A percentile compares a stretch with the other conserved stretches of the same genome.
Conservation (phyloP, 202 grass and related monocot species). For the Thinopyrum obtusiflorum region DNA sequence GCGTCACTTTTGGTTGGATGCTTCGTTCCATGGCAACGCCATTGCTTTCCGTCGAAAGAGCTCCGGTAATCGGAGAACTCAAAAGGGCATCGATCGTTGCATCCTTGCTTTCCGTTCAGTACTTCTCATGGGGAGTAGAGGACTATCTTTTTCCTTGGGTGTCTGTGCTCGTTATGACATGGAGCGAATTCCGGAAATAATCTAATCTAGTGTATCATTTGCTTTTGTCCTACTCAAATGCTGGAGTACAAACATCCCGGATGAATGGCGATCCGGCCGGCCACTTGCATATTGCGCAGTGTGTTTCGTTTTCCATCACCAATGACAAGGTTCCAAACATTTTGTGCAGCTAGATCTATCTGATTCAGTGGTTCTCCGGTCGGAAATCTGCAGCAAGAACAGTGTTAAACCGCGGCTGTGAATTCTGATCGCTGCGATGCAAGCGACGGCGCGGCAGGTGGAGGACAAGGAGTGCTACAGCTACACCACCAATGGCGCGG, state of each 20-base stretch:
- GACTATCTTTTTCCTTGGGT: not conserved
- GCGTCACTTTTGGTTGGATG: not conserved
- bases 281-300: not conserved
- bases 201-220: not conserved
- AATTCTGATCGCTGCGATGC: not conserved
- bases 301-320: not conserved
- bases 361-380: not conserved
- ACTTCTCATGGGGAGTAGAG: not conserved
- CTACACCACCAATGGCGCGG: slow-evolving; percentile 25
- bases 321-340: not conserved
- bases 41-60: not conserved
- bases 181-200: not conserved
- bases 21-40: not conserved
- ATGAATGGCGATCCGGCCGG: not conserved
- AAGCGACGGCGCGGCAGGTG: slow-evolving; percentile 42
- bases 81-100: not conserved
- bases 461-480: slow-evolving; percentile 73
- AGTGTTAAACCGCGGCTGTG: not conserved
- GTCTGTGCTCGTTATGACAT: not conserved
- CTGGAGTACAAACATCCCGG: not conserved
- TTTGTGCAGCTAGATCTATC: slow-evolving; percentile 14
- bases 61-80: not conserved
- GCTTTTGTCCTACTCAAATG: not conserved
- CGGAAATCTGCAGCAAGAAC: not conserved
- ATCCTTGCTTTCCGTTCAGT: slow-evolving; percentile 1